Evolutionary conservation across 805 yeast genomes (phyloP), one percentile per base, ranked within the genome.

Genomic region (Nakazawaea ambrosiae): DNA sequence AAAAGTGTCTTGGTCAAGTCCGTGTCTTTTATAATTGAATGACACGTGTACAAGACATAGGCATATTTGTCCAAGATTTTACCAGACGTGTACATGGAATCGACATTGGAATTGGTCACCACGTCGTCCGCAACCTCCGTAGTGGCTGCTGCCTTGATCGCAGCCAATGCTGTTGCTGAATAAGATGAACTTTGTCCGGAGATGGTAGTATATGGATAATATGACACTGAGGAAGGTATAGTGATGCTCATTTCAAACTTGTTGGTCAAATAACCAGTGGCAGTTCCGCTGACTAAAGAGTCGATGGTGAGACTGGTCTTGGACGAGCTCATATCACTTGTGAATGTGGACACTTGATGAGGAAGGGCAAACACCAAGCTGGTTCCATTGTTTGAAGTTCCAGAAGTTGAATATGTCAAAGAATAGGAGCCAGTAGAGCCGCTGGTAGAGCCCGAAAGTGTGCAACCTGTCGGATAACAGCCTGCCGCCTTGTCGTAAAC

Each of bases 21-120:
- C 0, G 58, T 52, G 51, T 89, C 82, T 15, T 73, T 54, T 31
- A 90, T 56, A 15, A 90, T 68, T 44, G 68, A 78, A 38, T 81
- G 78, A 27, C 81, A 76, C 9, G 79, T 85, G 45, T 82, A 82
- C 11, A 87, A 66, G 36, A 92, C 71, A 68, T 83, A 82, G 0
- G 97, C 96, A 59, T 84, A 92, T 60, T 89, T 92, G 47, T 88
- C 96, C 34, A 89, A 63, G 20, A 77, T 69, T 55, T 92, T 90
- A 10, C 97, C 98, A 2, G 95, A 73, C 16, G 85, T 78, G 60
- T 90, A 90, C 75, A 57, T 69, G 19, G 68, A 68, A 42, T 68
- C 71, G 27, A 68, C 49, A 45, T 70, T 63, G 27, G 65, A 67
- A 63, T 48, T 49, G 1, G 61, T 65, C n/a, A 56, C 56, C 5